A percentile compares a stretch with the other conserved stretches of the same genome.
Evolutionary conservation across 1,284 basidiomycete genomes (phyloP).

Genomic region (Ustilago bromivora): DNA sequence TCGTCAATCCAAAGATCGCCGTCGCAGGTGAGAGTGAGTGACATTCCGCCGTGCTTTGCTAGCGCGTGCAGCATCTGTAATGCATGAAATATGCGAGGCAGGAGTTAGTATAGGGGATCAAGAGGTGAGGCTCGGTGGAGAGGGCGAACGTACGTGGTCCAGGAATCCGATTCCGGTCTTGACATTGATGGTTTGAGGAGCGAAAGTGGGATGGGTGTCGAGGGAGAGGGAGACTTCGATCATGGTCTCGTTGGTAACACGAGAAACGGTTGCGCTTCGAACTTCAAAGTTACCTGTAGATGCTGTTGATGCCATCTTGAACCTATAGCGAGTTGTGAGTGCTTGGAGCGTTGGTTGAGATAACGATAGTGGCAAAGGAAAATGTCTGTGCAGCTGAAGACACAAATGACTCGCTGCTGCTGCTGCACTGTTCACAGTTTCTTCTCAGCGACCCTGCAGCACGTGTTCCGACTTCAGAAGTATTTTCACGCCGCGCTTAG

Average conservation of each 20-base stretch:
- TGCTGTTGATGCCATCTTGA: constrained; percentile 29
- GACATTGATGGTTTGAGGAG: constrained; percentile 83
- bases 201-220: constrained; percentile 79
- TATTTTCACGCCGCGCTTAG: not conserved
- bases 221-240: constrained; percentile 86
- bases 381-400: constrained; percentile 9
- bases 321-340: not conserved
- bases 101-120: not conserved
- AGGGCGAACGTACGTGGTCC: constrained; percentile 82
- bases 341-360: not conserved
- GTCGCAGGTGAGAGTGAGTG: constrained; percentile 86
- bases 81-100: not conserved
- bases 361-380: constrained; percentile 9
- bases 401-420: constrained; percentile 24
- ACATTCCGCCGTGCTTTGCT: constrained; percentile 72
- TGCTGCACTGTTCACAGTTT: constrained; percentile 14
- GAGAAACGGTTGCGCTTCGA: constrained; percentile 79
- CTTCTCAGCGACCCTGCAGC: constrained; percentile 21
- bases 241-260: constrained; percentile 92
- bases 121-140: not conserved
- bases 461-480: constrained; percentile 17
- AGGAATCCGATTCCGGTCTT: constrained; percentile 97
- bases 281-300: constrained; percentile 32
- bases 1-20: constrained; percentile 99
- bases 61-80: constrained; percentile 69